Conservation (phyloP, 2,329 filamentous ascomycete species). For the Trichophyton schoenleinii region DNA sequence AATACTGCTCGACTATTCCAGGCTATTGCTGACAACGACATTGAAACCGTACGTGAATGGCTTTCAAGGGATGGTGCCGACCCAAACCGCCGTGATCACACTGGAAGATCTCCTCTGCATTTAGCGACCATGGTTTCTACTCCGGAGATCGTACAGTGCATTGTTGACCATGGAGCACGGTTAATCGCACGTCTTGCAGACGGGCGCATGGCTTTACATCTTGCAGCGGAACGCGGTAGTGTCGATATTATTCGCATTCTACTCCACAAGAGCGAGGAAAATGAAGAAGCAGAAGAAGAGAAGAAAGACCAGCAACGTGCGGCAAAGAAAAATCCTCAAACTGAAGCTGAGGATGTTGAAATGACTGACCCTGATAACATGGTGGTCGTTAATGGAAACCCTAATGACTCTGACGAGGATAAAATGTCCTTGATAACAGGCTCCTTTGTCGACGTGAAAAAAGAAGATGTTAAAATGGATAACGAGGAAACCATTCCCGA, state of each 20-base stretch:
- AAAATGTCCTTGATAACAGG: constrained; percentile 18
- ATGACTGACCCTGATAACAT: constrained; percentile 4
- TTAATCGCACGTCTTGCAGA: constrained; percentile 64
- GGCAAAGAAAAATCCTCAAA: not conserved
- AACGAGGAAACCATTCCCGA: constrained; percentile 19
- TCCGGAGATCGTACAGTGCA: constrained; percentile 54
- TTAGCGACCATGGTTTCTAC: constrained; percentile 59
- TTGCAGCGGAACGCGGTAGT: constrained; percentile 60
- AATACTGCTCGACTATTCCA: constrained; percentile 66
- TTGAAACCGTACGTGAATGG: constrained; percentile 60
- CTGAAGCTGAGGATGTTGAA: constrained; percentile 41
- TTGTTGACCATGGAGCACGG: constrained; percentile 61
- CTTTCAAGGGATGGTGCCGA: constrained; percentile 54
- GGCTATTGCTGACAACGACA: constrained; percentile 63
- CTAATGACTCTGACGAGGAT: constrained; percentile 4
- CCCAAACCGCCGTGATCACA: constrained; percentile 63
- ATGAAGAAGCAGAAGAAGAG: constrained; percentile 37
- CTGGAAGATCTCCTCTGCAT: constrained; percentile 66
- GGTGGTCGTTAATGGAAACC: not conserved
- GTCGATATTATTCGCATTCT: constrained; percentile 58
- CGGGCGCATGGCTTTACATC: constrained; percentile 68
- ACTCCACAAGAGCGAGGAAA: constrained; percentile 44
- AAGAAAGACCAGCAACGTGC: constrained; percentile 5
- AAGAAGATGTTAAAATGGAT: not conserved
- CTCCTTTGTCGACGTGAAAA: constrained; percentile 52